Evolutionary conservation across 2,329 filamentous ascomycete genomes (phyloP).

Genomic region (Sporothrix mexicana): DNA sequence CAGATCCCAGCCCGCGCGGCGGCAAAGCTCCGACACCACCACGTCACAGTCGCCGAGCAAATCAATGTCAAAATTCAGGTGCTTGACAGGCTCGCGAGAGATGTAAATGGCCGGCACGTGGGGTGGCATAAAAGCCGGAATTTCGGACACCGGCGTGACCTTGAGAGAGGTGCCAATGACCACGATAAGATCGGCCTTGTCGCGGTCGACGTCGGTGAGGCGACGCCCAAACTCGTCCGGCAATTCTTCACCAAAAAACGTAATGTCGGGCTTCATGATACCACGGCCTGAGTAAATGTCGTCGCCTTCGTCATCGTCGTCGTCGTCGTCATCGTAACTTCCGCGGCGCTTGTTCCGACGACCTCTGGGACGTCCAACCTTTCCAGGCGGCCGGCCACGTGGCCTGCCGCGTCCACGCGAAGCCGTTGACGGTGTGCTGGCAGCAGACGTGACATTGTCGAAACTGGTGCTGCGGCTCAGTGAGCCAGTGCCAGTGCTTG

Average conservation of each 20-base stretch:
- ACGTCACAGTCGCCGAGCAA: constrained; percentile 94
- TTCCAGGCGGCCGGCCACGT: constrained; percentile 43
- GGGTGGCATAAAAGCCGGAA: constrained; percentile 79
- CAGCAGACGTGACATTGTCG: constrained; percentile 36
- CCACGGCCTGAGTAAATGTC: constrained; percentile 45
- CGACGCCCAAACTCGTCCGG: constrained; percentile 82
- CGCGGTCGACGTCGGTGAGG: constrained; percentile 79
- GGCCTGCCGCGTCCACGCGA: constrained; percentile 33
- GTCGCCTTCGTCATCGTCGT: constrained; percentile 52
- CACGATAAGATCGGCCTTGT: constrained; percentile 84
- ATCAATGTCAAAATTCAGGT: constrained; percentile 96
- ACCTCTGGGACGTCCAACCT: constrained; percentile 46
- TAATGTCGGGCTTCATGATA: constrained; percentile 97
- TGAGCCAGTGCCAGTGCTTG: constrained; percentile 23
- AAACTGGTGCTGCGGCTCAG: constrained; percentile 35
- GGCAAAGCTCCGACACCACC: constrained; percentile 84
- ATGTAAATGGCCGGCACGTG: constrained; percentile 90
- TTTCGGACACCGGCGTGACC: constrained; percentile 92
- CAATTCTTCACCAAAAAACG: constrained; percentile 92
- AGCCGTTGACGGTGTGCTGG: constrained; percentile 37
- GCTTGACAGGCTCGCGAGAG: constrained; percentile 79
- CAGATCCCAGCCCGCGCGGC: constrained; percentile 79
- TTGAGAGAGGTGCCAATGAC: constrained; percentile 97
- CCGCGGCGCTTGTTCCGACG: constrained; percentile 47
- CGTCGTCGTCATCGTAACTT: constrained; percentile 44